Evolutionary conservation across 768 basidiomycete genomes (phyloP).

Genomic region (Rhizopogon salebrosus): DNA sequence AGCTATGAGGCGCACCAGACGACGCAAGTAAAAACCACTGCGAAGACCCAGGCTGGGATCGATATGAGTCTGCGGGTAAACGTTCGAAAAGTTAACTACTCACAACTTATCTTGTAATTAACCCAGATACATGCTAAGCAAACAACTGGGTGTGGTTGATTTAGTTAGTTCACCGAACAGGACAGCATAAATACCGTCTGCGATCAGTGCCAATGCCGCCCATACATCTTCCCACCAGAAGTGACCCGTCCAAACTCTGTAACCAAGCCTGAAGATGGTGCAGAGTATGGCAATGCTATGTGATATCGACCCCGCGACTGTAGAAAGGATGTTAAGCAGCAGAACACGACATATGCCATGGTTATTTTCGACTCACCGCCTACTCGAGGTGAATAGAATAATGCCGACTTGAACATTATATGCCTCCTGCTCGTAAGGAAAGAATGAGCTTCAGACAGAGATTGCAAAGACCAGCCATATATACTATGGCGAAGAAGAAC

Average conservation of each 20-base stretch:
- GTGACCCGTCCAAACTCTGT: conserved; percentile 13
- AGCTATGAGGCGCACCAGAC: conserved; percentile 11
- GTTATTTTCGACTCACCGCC: background rate
- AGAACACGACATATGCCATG: background rate
- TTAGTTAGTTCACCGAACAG: background rate
- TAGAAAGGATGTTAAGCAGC: background rate
- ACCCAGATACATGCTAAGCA: conserved; percentile 10
- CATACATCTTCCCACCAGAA: conserved; percentile 29
- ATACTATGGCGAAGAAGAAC: too few species aligned
- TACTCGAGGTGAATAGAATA: background rate
- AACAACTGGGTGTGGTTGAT: background rate
- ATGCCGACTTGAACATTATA: background rate
- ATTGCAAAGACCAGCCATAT: background rate
- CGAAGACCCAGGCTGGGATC: conserved; percentile 8
- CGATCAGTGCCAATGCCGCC: conserved; percentile 15
- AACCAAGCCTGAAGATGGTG: conserved; percentile 19
- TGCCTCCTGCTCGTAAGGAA: background rate
- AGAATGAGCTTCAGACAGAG: background rate
- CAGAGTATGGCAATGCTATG: conserved; percentile 18
- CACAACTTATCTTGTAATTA: background rate
- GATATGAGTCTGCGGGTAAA: background rate
- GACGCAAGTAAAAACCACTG: conserved; percentile 12
- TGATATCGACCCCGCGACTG: conserved; percentile 12
- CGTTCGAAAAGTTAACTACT: background rate
- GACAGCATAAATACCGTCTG: conserved; percentile 5